These are phyloP conservation scores for Sphagnum contortum DNA, from an alignment of 225 moss, liverwort and hornwort genomes.

Conservation along the genomic window DNA sequence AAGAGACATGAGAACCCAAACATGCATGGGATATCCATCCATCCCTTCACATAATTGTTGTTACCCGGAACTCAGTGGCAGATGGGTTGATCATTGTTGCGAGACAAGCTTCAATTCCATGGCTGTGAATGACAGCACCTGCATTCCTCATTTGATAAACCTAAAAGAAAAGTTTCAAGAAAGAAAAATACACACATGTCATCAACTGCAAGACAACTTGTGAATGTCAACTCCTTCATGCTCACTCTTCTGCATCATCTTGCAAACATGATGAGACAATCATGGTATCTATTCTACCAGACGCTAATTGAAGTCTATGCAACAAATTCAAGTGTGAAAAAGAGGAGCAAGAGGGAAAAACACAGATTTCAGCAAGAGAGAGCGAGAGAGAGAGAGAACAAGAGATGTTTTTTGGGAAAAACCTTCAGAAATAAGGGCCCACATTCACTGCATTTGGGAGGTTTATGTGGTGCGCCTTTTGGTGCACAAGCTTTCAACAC, in stretches of 20 bases:
- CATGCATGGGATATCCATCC: no score
- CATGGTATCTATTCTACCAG: no score
- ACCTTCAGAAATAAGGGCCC: slow-evolving; percentile 98
- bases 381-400: background rate
- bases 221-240: background rate
- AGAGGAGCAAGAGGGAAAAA: no score
- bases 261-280: no score
- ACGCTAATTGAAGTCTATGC: no score
- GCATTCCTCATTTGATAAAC: slow-evolving; percentile 84
- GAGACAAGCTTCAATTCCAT: slow-evolving; percentile 88
- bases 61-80: slow-evolving; percentile 86
- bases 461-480: slow-evolving; percentile 72
- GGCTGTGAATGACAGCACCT: slow-evolving; percentile 97
- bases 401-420: background rate
- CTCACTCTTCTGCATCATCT: background rate
- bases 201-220: background rate
- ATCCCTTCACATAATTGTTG: no score
- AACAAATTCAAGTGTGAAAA: no score
- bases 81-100: slow-evolving; percentile 90
- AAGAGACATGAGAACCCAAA: no score
- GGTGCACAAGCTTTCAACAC: slow-evolving; percentile 57
- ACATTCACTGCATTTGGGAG: slow-evolving; percentile 95
- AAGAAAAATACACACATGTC: background rate
- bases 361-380: background rate
- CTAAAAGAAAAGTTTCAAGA: slow-evolving; percentile 21